Evolutionary conservation across 1,284 basidiomycete species (phyloP).

Genomic region (Trametes versicolor): DNA sequence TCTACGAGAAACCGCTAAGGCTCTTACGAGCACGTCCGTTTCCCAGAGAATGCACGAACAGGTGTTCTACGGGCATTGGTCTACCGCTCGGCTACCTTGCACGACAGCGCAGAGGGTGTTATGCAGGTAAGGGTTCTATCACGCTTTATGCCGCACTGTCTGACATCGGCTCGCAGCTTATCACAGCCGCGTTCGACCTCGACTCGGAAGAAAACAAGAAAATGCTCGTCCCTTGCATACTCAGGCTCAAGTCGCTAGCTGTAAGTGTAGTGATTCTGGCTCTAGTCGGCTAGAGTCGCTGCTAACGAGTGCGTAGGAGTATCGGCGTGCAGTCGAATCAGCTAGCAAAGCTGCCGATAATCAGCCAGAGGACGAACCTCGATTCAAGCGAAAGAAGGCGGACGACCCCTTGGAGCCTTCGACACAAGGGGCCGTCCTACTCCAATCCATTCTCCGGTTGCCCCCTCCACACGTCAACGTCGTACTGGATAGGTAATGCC

Average conservation of each 20-base stretch:
- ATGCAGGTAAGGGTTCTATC: slow-evolving; percentile 53
- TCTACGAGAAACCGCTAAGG: slow-evolving; percentile 37
- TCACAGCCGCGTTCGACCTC: slow-evolving; percentile 70
- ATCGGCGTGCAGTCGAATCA: slow-evolving; percentile 37
- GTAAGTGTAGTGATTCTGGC: slow-evolving; percentile 1
- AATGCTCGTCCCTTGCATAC: slow-evolving; percentile 57
- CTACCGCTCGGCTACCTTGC: slow-evolving; percentile 67
- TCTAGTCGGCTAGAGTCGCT: not conserved
- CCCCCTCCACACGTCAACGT: slow-evolving; percentile 69
- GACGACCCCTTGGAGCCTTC: slow-evolving; percentile 64
- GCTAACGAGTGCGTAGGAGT: slow-evolving; percentile 47
- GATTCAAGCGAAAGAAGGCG: slow-evolving; percentile 35
- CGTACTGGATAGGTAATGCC: slow-evolving; percentile 72
- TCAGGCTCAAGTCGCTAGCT: slow-evolving; percentile 54
- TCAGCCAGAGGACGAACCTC: slow-evolving; percentile 24
- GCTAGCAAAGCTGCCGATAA: slow-evolving; percentile 18
- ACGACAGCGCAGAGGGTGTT: slow-evolving; percentile 52
- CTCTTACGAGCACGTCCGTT: slow-evolving; percentile 11
- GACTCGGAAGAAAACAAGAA: slow-evolving; percentile 48
- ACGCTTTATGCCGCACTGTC: not conserved
- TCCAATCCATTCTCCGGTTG: slow-evolving; percentile 84
- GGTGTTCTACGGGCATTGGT: slow-evolving; percentile 79
- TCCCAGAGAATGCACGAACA: slow-evolving; percentile 62
- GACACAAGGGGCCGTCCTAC: slow-evolving; percentile 86
- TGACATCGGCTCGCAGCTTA: slow-evolving; percentile 53